Evolutionary conservation across 139 green algal species (phyloP), one percentile per base, ranked within the genome.

Genomic region (Micromonas commoda): DNA sequence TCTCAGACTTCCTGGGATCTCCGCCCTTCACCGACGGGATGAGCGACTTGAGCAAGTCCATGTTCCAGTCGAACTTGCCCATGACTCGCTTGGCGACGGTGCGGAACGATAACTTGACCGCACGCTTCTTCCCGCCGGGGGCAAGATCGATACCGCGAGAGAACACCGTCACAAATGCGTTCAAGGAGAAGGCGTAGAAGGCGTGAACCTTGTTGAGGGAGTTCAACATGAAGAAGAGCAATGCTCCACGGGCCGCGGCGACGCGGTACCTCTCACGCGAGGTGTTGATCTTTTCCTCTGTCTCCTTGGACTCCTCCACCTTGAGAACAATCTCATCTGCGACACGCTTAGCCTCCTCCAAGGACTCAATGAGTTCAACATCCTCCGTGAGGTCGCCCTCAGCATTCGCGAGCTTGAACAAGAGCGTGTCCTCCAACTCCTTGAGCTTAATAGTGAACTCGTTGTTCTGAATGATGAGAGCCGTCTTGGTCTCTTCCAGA

Each of bases 361-460:
- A 86, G 1, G 85, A 91, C 80, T 93, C 87, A 76, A 96, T 96
- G 13, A 96, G 89, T 29, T 86, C 91, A 64, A 94, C 88, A 65
- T 96, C 89, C 89, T 96, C 91, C 23, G 91, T 95, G 75, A 96
- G 88, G 82, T 96, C 91, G 28, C 91, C 91, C 87, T 96, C 88
- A 9, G 91, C 91, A 9, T 81, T 88, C 66, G 88, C 91, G 57
- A 96, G 88, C 87, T 94, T 93, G 78, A 87, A 89, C 82, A 93
- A 84, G 84, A 94, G 79, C 54, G 89, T 86, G 78, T 92, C 89
- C 80, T 92, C 89, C 39, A 93, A 84, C 81, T 94, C 87, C 84
- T 93, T 93, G 24, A 96, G 85, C 81, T 92, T 92, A 87, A 96
- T 96, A 1, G 91, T 96, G 88, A 93, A 96, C 83, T 96, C 90